phyloP scores from a whole-genome alignment of 257 asterid genomes.

The Coffea eugenioides region DNA sequence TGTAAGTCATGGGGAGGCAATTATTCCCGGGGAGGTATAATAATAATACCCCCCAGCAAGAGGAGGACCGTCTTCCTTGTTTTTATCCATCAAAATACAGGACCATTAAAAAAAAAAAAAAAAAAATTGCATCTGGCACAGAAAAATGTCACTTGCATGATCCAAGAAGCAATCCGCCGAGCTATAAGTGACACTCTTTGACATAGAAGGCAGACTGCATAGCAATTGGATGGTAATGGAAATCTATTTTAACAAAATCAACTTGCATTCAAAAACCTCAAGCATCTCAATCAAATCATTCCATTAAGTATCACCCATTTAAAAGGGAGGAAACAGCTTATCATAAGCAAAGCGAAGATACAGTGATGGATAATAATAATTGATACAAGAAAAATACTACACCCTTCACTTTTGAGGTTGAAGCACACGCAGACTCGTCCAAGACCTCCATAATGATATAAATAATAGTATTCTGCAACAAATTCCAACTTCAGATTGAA shows the following conservation, averaged over 20 bases:
- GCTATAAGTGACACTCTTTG: background rate
- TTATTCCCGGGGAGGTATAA: too few species aligned
- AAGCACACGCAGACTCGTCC: constrained; percentile 21
- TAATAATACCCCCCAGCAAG: background rate
- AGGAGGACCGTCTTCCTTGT: background rate
- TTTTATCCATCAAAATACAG: background rate
- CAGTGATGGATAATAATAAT: constrained; percentile 1
- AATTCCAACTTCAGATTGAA: constrained; percentile 3
- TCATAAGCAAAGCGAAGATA: constrained; percentile 5
- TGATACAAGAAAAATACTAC: constrained; percentile 15
- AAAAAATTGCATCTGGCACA: too few species aligned
- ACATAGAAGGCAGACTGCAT: background rate
- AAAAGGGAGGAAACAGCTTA: constrained; percentile 2
- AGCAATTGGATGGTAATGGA: background rate
- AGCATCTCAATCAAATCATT: constrained; percentile 17
- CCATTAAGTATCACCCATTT: constrained; percentile 13
- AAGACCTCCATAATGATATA: constrained; percentile 2
- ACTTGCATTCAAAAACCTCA: constrained; percentile 4
- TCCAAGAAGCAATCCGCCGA: too few species aligned
- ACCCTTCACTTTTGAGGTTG: constrained; percentile 15
- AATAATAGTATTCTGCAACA: constrained; percentile 22
- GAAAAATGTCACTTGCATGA: too few species aligned
- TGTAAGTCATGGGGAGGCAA: background rate
- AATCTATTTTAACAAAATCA: background rate
- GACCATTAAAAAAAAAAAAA: background rate